phyloP scores from a whole-genome alignment of 495 filamentous ascomycete genomes.

The Friedmanniomyces simplex region DNA sequence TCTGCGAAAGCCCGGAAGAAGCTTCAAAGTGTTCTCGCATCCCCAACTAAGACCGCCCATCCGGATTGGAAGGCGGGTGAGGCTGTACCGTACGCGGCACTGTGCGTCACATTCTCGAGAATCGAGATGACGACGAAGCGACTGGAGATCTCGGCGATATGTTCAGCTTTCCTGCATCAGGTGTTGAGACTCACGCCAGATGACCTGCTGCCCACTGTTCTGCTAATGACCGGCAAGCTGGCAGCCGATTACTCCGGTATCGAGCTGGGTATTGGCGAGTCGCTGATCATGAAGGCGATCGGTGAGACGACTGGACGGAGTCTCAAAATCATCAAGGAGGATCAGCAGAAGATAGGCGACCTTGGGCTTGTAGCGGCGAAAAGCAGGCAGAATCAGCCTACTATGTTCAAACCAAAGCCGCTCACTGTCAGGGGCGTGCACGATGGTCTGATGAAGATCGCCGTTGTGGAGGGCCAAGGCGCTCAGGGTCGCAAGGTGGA shows the following conservation, averaged over 20 bases:
- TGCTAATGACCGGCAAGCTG: conserved; percentile 96
- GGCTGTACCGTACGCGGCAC: conserved; percentile 86
- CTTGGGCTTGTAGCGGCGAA: conserved; percentile 90
- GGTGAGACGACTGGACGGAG: conserved; percentile 87
- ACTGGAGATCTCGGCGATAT: conserved; percentile 74
- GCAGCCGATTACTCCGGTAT: conserved; percentile 94
- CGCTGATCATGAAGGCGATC: conserved; percentile 96
- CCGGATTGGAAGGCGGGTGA: conserved; percentile 86
- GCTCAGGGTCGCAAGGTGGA: conserved; percentile 85
- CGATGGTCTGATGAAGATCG: conserved; percentile 79
- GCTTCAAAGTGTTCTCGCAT: conserved; percentile 65
- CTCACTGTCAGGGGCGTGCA: conserved; percentile 80
- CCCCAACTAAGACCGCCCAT: conserved; percentile 65
- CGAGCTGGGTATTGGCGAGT: conserved; percentile 94
- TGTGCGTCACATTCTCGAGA: conserved; percentile 88
- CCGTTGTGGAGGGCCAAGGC: conserved; percentile 74
- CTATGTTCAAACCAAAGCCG: conserved; percentile 94
- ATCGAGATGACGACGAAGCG: conserved; percentile 90
- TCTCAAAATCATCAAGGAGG: conserved; percentile 74
- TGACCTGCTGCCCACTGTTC: conserved; percentile 75
- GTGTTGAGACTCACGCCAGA: conserved; percentile 82
- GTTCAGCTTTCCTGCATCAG: conserved; percentile 82
- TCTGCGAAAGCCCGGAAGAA: conserved; percentile 70
- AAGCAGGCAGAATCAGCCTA: conserved; percentile 83
- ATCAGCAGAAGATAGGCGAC: conserved; percentile 93